Percentiles rank a stretch among this genome's conserved stretches.
Conservation (phyloP, 1,284 basidiomycete species). For the Cutaneotrichosporon sp. region DNA sequence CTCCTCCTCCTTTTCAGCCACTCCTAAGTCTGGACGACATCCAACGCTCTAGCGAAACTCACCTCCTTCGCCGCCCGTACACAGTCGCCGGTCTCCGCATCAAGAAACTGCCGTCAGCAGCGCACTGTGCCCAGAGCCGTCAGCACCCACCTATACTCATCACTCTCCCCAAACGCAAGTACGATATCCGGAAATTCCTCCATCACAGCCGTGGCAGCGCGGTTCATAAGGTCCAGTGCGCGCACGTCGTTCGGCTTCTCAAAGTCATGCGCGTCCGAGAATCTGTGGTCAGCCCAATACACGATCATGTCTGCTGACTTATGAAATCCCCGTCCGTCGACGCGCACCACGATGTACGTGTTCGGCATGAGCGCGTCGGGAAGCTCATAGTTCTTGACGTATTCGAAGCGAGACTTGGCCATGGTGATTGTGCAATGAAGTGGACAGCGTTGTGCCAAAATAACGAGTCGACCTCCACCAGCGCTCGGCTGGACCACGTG, state of each 20-base stretch:
- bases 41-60: slow-evolving; percentile 11
- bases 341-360: slow-evolving; percentile 76
- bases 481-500: slow-evolving; percentile 1
- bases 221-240: slow-evolving; percentile 88
- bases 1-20: neutral
- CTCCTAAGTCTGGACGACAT: no score
- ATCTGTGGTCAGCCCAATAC: slow-evolving; percentile 52
- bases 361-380: slow-evolving; percentile 79
- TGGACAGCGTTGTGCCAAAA: neutral
- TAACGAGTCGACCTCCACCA: no score
- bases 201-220: slow-evolving; percentile 78
- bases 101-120: slow-evolving; percentile 66
- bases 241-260: slow-evolving; percentile 85
- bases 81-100: slow-evolving; percentile 68
- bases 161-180: slow-evolving; percentile 90
- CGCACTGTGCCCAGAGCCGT: neutral
- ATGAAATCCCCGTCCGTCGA: slow-evolving; percentile 95
- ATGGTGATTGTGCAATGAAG: slow-evolving; percentile 50
- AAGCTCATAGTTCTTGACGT: slow-evolving; percentile 85
- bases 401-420: slow-evolving; percentile 88
- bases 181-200: slow-evolving; percentile 72
- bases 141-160: slow-evolving; percentile 80
- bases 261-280: slow-evolving; percentile 78
- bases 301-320: slow-evolving; percentile 55
- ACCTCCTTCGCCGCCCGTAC: slow-evolving; percentile 74